phyloP scores from a whole-genome alignment of 2,329 filamentous ascomycete species.

The Alternaria gansuensis region DNA sequence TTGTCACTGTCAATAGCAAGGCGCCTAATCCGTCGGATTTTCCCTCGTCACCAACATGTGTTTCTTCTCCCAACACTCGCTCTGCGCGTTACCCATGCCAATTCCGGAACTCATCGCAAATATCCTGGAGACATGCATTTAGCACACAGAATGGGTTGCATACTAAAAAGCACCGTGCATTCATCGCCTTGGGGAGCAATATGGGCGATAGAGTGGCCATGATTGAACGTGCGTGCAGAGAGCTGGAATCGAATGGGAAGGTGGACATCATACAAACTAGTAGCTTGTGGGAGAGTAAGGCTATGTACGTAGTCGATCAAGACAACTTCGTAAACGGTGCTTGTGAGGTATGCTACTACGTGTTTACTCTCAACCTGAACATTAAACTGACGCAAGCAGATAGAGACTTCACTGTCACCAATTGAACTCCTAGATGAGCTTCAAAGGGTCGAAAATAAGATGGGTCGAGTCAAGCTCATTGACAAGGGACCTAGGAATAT shows the following conservation, averaged over 20 bases:
- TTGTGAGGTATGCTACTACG: slow-evolving; percentile 76
- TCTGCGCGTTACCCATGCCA: background rate
- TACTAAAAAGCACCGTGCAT: slow-evolving; percentile 61
- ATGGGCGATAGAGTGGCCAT: slow-evolving; percentile 82
- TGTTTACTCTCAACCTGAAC: background rate
- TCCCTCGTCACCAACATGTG: background rate
- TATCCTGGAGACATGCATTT: background rate
- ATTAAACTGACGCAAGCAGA: slow-evolving; percentile 59
- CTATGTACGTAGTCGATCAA: slow-evolving; percentile 96
- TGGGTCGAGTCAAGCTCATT: slow-evolving; percentile 83
- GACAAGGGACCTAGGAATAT: slow-evolving; percentile 96
- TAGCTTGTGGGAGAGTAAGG: slow-evolving; percentile 89
- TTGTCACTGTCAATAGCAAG: background rate
- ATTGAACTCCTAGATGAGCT: slow-evolving; percentile 79
- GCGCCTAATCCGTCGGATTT: slow-evolving; percentile 4
- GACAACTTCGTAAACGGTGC: slow-evolving; percentile 89
- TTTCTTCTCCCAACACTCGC: background rate
- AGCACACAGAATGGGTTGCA: background rate
- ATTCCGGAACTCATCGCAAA: slow-evolving; percentile 1
- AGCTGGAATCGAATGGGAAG: slow-evolving; percentile 73
- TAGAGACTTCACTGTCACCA: slow-evolving; percentile 80
- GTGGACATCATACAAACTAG: slow-evolving; percentile 83
- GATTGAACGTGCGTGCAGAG: slow-evolving; percentile 83
- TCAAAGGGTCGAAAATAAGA: slow-evolving; percentile 80
- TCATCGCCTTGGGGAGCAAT: slow-evolving; percentile 92